A percentile compares a stretch with the other conserved stretches of the same genome.
phyloP scores from a whole-genome alignment of 2,329 filamentous ascomycete species.

The Cryphonectria radicalis region DNA sequence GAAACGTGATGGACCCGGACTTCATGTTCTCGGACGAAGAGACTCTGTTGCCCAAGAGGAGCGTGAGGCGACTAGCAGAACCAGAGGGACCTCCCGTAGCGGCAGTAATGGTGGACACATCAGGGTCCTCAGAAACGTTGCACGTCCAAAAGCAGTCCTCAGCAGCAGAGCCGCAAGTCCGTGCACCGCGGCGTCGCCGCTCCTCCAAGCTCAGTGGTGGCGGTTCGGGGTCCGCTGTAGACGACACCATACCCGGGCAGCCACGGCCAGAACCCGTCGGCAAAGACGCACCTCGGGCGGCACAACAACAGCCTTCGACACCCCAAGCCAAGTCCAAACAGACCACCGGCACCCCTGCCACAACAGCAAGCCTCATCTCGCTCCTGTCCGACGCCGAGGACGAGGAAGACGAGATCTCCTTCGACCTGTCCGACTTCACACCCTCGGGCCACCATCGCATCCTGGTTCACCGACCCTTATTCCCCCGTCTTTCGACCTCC shows the following conservation, averaged over 20 bases:
- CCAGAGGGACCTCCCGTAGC: background rate
- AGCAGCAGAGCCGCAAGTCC: background rate
- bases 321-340: slow-evolving; percentile 21
- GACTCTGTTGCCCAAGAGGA: slow-evolving; percentile 32
- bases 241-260: background rate
- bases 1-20: slow-evolving; percentile 33
- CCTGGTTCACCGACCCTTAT: slow-evolving; percentile 12
- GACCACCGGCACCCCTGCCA: slow-evolving; percentile 34
- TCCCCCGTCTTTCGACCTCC: slow-evolving; percentile 7
- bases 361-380: slow-evolving; percentile 45
- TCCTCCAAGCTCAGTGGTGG: background rate
- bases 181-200: background rate
- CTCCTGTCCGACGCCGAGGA: slow-evolving; percentile 45
- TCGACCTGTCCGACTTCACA: slow-evolving; percentile 38
- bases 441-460: slow-evolving; percentile 26
- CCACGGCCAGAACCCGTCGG: background rate
- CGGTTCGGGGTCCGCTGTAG: background rate
- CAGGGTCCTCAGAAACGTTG: background rate
- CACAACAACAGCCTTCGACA: slow-evolving; percentile 7
- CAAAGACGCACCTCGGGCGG: background rate
- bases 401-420: slow-evolving; percentile 45
- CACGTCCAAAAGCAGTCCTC: background rate
- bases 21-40: slow-evolving; percentile 46
- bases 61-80: background rate
- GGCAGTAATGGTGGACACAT: background rate